Percentiles rank a stretch among this genome's conserved stretches.
phyloP scores from a whole-genome alignment of 306 rosid species.

The Luffa aegyptiaca region DNA sequence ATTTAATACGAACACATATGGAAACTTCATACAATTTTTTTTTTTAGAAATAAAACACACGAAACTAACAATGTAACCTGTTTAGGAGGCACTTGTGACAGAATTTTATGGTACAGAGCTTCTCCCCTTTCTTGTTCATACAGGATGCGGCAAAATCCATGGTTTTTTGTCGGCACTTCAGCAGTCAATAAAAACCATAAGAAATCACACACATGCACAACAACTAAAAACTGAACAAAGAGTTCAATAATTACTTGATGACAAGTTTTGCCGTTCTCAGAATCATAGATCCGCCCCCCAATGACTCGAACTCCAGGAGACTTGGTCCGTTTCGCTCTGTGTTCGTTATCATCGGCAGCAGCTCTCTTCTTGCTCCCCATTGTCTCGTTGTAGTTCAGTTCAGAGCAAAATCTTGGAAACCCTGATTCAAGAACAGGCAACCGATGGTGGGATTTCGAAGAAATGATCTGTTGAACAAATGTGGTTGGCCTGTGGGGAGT shows the following conservation, averaged over 20 bases:
- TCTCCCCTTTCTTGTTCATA: conserved; percentile 25
- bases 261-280: conserved; percentile 42
- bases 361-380: conserved; percentile 20
- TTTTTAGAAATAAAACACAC: neutral
- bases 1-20: neutral
- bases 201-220: neutral
- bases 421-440: neutral
- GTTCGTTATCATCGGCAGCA: neutral
- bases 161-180: conserved; percentile 73
- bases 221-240: neutral
- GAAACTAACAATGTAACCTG: conserved; percentile 35
- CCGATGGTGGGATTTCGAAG: neutral
- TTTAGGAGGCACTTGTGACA: conserved; percentile 63
- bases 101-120: conserved; percentile 33
- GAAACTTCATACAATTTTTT: neutral
- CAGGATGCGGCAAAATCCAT: conserved; percentile 45
- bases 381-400: neutral
- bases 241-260: conserved; percentile 40
- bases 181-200: conserved; percentile 1
- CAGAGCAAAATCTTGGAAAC: neutral
- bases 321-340: conserved; percentile 21
- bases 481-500: neutral
- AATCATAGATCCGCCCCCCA: conserved; percentile 42
- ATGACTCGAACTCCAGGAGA: conserved; percentile 30
- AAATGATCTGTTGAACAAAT: neutral